Evolutionary conservation across 176 grass and related monocot genomes (phyloP).

Genomic region (Carex myosuroides): DNA sequence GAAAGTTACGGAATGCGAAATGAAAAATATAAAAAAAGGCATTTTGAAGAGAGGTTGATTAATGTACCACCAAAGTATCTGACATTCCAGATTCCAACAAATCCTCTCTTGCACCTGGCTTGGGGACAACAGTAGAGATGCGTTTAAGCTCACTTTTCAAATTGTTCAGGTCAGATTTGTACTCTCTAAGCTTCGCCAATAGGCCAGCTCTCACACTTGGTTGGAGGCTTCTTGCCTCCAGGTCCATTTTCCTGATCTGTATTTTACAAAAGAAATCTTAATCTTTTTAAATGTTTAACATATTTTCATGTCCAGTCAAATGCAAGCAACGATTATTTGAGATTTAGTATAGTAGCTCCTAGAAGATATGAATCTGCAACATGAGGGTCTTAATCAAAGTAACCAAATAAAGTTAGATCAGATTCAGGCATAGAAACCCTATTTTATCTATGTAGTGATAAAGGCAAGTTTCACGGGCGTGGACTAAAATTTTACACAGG

Average conservation of each 20-base stretch:
- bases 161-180: conserved; percentile 94
- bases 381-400: not conserved
- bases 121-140: conserved; percentile 36
- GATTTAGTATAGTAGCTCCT: not conserved
- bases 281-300: not conserved
- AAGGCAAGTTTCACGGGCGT: not conserved
- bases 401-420: not conserved
- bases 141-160: conserved; percentile 72
- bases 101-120: conserved; percentile 63
- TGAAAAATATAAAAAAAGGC: not conserved
- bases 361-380: not conserved
- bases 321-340: not conserved
- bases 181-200: conserved; percentile 82
- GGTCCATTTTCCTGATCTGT: conserved; percentile 97
- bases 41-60: not conserved
- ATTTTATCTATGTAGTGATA: not conserved
- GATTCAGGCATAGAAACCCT: not conserved
- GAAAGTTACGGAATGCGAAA: not conserved
- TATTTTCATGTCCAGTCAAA: not conserved
- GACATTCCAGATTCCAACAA: conserved; percentile 80
- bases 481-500: not conserved
- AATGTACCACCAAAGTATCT: conserved; percentile 58
- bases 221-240: conserved; percentile 88
- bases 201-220: conserved; percentile 70
- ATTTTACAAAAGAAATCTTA: not conserved